Evolutionary conservation across 768 basidiomycete genomes (phyloP).

Genomic region (Mycena haematopus): DNA sequence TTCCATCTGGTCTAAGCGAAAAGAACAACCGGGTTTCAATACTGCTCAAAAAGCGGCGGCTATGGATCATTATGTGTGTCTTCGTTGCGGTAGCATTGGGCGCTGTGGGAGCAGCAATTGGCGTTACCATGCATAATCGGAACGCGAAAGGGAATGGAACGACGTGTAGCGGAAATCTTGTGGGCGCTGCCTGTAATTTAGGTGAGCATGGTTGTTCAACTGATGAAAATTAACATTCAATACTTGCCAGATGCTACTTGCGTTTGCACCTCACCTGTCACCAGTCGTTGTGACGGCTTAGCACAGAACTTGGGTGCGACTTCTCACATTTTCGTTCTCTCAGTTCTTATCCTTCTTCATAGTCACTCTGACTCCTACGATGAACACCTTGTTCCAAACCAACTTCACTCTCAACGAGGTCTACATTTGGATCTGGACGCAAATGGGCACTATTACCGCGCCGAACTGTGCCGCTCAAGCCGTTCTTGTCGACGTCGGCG

Average conservation of each 20-base stretch:
- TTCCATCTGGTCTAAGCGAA: conserved; percentile 9
- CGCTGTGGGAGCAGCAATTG: conserved; percentile 52
- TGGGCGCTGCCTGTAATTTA: conserved; percentile 61
- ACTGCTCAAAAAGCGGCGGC: conserved; percentile 30
- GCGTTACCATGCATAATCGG: conserved; percentile 44
- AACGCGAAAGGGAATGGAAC: conserved; percentile 32
- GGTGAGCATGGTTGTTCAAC: conserved; percentile 45
- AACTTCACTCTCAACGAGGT: conserved; percentile 53
- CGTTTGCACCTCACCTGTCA: conserved; percentile 55
- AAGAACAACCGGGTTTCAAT: neutral
- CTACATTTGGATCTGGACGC: conserved; percentile 56
- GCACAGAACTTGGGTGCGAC: conserved; percentile 52
- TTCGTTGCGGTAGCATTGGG: conserved; percentile 45
- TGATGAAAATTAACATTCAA: neutral
- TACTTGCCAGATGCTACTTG: conserved; percentile 60
- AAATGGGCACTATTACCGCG: conserved; percentile 49
- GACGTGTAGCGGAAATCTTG: conserved; percentile 43
- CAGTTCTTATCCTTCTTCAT: neutral
- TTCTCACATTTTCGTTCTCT: neutral
- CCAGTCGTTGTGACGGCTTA: conserved; percentile 55
- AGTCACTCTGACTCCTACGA: conserved; percentile 52
- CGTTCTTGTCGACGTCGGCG: conserved; percentile 59
- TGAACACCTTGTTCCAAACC: conserved; percentile 54
- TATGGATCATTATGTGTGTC: conserved; percentile 38
- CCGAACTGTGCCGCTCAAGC: conserved; percentile 61